phyloP scores from a whole-genome alignment of 2,329 filamentous ascomycete species.

The Fusarium nisikadoi region DNA sequence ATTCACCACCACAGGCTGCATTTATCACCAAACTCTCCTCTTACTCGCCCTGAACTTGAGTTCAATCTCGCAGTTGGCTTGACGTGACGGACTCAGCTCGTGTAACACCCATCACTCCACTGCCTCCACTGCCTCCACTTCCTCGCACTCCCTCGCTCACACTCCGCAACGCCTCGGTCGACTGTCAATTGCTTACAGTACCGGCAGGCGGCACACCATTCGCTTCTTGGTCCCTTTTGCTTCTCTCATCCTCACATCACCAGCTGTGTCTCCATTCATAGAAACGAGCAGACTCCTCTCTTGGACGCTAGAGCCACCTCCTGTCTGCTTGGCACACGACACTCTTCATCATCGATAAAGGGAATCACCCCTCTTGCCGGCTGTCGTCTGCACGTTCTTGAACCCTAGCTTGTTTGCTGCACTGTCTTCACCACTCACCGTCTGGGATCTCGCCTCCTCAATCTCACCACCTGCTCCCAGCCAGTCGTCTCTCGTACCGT shows the following conservation, averaged over 20 bases:
- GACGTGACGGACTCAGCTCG: slow-evolving; percentile 36
- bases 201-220: slow-evolving; percentile 13
- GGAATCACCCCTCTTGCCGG: slow-evolving; percentile 37
- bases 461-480: slow-evolving; percentile 32
- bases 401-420: slow-evolving; percentile 33
- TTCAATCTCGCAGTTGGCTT: slow-evolving; percentile 6
- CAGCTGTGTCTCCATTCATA: slow-evolving; percentile 24
- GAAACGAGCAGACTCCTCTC: slow-evolving; percentile 21
- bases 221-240: slow-evolving; percentile 20
- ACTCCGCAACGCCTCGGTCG: slow-evolving; percentile 26
- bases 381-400: slow-evolving; percentile 34
- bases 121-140: slow-evolving; percentile 36
- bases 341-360: slow-evolving; percentile 46
- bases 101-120: slow-evolving; percentile 31
- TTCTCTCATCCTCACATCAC: slow-evolving; percentile 29
- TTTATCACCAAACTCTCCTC: slow-evolving; percentile 33
- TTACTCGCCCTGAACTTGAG: slow-evolving; percentile 10
- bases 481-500: slow-evolving; percentile 40
- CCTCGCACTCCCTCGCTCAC: slow-evolving; percentile 25
- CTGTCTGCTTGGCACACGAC: slow-evolving; percentile 39
- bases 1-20: slow-evolving; percentile 21
- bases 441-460: slow-evolving; percentile 34
- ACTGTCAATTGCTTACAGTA: slow-evolving; percentile 24
- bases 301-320: slow-evolving; percentile 39
- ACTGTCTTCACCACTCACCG: slow-evolving; percentile 34